phyloP scores from a whole-genome alignment of 345 rosid genomes.

The Pistacia atlantica region DNA sequence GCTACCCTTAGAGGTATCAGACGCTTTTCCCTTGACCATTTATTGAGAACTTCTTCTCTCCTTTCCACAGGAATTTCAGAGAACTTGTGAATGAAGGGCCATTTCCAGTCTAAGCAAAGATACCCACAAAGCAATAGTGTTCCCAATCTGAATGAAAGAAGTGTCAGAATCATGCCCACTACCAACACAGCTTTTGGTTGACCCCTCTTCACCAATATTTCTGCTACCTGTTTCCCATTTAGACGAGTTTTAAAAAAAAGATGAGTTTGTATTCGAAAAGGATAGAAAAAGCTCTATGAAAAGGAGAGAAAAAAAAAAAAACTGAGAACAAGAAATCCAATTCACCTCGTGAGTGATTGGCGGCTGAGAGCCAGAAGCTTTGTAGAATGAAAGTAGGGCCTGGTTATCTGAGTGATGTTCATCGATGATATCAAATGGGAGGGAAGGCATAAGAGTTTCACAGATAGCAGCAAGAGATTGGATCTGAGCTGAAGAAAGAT shows the following conservation, averaged over 20 bases:
- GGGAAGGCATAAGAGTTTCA: constrained; percentile 67
- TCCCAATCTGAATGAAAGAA: constrained; percentile 67
- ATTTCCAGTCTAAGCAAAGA: constrained; percentile 50
- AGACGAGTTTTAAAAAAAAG: background rate
- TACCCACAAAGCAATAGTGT: constrained; percentile 71
- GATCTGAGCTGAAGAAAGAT: constrained; percentile 67
- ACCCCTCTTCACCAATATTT: constrained; percentile 48
- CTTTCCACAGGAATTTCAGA: constrained; percentile 55
- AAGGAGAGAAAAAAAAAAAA: background rate
- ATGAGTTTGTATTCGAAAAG: background rate
- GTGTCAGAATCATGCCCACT: constrained; percentile 40
- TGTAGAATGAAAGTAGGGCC: constrained; percentile 38
- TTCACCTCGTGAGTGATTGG: constrained; percentile 69
- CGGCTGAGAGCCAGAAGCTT: constrained; percentile 56
- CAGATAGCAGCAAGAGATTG: constrained; percentile 60
- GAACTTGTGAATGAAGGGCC: constrained; percentile 79
- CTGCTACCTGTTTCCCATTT: constrained; percentile 62
- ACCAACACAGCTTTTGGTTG: constrained; percentile 36
- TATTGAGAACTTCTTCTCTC: constrained; percentile 56
- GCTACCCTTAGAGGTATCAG: constrained; percentile 48
- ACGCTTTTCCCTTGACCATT: constrained; percentile 52
- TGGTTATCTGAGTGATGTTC: constrained; percentile 32
- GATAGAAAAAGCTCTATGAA: background rate
- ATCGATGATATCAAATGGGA: constrained; percentile 26
- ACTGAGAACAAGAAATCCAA: background rate